A percentile compares a stretch with the other conserved stretches of the same genome.
Evolutionary conservation across 73 alveolate genomes (phyloP).

Genomic region (Symbiodinium natans): DNA sequence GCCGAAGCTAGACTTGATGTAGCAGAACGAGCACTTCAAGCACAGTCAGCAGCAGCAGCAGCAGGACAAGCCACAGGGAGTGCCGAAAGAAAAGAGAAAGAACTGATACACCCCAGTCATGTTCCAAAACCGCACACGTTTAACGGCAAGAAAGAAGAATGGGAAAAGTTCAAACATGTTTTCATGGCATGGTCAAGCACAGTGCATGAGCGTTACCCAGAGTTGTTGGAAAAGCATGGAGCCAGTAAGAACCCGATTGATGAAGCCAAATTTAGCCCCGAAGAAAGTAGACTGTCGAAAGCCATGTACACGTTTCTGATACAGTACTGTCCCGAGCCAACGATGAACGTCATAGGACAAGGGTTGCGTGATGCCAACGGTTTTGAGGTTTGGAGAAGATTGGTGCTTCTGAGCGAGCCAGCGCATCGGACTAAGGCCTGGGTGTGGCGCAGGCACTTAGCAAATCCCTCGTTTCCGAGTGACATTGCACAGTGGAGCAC

Average conservation of each 20-base stretch:
- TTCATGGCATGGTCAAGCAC: slow-evolving; percentile 30
- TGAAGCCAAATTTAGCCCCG: background rate
- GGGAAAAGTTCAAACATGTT: slow-evolving; percentile 23
- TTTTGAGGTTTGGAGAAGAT: slow-evolving; percentile 38
- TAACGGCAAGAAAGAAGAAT: slow-evolving; percentile 31
- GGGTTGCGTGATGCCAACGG: slow-evolving; percentile 9
- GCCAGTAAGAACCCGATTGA: background rate
- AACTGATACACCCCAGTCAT: slow-evolving; percentile 28
- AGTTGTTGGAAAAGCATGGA: slow-evolving; percentile 34
- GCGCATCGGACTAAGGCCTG: no score
- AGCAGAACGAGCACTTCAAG: no score
- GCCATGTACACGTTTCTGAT: slow-evolving; percentile 41
- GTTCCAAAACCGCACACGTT: slow-evolving; percentile 33
- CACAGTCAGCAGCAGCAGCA: no score
- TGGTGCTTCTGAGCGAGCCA: slow-evolving; percentile 20
- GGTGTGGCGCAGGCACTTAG: no score
- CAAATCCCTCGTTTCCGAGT: slow-evolving; percentile 18
- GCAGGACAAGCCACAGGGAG: background rate
- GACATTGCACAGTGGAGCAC: slow-evolving; percentile 37
- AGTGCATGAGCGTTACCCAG: slow-evolving; percentile 22
- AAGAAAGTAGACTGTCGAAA: background rate
- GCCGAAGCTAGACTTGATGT: no score
- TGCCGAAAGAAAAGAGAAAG: no score
- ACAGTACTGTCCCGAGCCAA: slow-evolving; percentile 47
- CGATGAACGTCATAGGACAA: slow-evolving; percentile 56